A percentile compares a stretch with the other conserved stretches of the same genome.
These are phyloP conservation scores for Apocynum venetum DNA, from an alignment of 257 asterid genomes.

Conservation along the genomic window DNA sequence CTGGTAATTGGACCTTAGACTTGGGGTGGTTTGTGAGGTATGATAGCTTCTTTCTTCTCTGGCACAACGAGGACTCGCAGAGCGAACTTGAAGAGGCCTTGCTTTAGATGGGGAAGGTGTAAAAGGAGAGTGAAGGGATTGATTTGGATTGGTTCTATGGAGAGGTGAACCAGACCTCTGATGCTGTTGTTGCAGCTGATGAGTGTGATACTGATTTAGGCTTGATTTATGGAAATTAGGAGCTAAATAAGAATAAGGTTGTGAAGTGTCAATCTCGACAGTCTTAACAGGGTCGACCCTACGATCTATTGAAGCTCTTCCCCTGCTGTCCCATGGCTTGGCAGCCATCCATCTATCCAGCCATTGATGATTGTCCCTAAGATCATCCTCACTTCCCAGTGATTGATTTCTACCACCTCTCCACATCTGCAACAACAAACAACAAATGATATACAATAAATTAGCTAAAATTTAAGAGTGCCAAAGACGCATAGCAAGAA, in stretches of 20 bases:
- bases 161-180: slow-evolving; percentile 37
- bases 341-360: slow-evolving; percentile 61
- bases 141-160: slow-evolving; percentile 31
- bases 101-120: slow-evolving; percentile 52
- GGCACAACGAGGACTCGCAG: slow-evolving; percentile 49
- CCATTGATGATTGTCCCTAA: slow-evolving; percentile 33
- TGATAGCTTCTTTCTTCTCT: slow-evolving; percentile 51
- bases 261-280: slow-evolving; percentile 62
- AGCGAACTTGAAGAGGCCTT: slow-evolving; percentile 39
- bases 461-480: not conserved
- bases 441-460: not conserved
- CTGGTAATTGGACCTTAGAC: slow-evolving; percentile 39
- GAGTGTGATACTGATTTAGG: slow-evolving; percentile 1
- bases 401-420: slow-evolving; percentile 25
- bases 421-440: slow-evolving; percentile 34
- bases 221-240: slow-evolving; percentile 8
- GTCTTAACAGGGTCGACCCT: slow-evolving; percentile 61
- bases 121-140: slow-evolving; percentile 37
- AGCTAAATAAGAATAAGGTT: slow-evolving; percentile 26
- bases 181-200: not conserved
- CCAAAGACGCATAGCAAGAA: not conserved
- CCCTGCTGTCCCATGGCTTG: slow-evolving; percentile 51
- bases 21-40: slow-evolving; percentile 81
- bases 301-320: slow-evolving; percentile 63
- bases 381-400: slow-evolving; percentile 9